Base-by-base conservation (phyloP, 345 rosid species). In the Ceriops decandra region DNA sequence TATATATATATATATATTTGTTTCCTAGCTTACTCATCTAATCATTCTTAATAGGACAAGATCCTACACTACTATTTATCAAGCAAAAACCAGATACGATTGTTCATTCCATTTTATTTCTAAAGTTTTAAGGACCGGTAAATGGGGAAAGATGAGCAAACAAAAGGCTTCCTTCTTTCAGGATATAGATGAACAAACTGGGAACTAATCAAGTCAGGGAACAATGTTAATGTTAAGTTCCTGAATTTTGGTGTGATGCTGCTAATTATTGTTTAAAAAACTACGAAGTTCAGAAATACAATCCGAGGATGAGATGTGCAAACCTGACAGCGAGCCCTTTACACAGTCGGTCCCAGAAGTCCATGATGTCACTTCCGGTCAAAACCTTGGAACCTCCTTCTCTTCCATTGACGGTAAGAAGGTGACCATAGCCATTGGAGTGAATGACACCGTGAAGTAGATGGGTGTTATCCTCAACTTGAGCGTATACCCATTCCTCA, bases 371-470 rank as follows among this genome's bases (percentile, higher is more conserved):
- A 36, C 38, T 67, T 28, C 95, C 97, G 36, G 92, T 76, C 36
- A 90, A 76, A 69, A 75, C 64, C 17, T 52, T 66, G 53, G 97
- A 90, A 47, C 92, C 92, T 22, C 92, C 92, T 83, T 87, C 95
- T 66, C 77, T 82, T 19, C 92, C 93, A 24, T 90, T 90, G 60
- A 90, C 77, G 5, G 81, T 72, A 49, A 88, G 81, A 49, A 90
- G 87, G 69, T 90, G 96, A 6, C 93, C 93, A 57, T 70, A 88
- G 31, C 96, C 96, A 51, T 90, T 90, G 19, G 90, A 85, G 70
- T 88, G 96, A 49, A 90, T 76, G 16, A 88, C 82, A 13, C 90
- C 93, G 42, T 90, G 96, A 63, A 90, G 79, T 60, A 86, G 76
- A 66, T 90, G 90, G 20, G 83, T 77, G 59, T 64, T 81, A 56